Percentiles rank a stretch among this genome's conserved stretches.
phyloP scores from a whole-genome alignment of 306 rosid species.

The Acacia acuminata region DNA sequence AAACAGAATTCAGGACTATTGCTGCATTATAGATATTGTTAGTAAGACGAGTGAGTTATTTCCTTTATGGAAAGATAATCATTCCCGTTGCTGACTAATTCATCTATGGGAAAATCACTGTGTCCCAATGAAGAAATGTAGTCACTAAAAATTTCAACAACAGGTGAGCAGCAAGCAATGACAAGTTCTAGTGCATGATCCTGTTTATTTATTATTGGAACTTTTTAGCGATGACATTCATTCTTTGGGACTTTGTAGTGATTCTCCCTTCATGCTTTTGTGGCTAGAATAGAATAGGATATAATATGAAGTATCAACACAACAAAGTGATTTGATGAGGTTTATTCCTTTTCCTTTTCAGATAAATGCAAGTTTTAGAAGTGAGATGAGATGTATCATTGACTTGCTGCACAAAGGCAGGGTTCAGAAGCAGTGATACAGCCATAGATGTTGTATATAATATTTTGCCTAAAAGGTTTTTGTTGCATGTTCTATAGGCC shows the following conservation, averaged over 20 bases:
- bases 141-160: no score
- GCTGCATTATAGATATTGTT: background rate
- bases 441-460: constrained; percentile 13
- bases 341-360: constrained; percentile 27
- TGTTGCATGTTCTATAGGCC: background rate
- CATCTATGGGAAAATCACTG: no score
- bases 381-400: constrained; percentile 17
- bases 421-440: constrained; percentile 15
- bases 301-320: constrained; percentile 9
- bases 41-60: background rate
- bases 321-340: constrained; percentile 6
- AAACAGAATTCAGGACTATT: background rate
- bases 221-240: no score
- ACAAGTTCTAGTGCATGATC: no score
- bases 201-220: no score
- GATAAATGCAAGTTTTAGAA: constrained; percentile 31
- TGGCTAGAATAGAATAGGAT: constrained; percentile 1
- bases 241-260: no score
- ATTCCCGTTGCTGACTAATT: background rate
- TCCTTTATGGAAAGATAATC: background rate
- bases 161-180: no score
- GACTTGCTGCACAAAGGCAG: constrained; percentile 10
- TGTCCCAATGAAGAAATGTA: no score
- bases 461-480: constrained; percentile 1
- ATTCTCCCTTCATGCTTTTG: background rate